These are phyloP conservation scores for Schwanniomyces sp. DNA, from an alignment of 805 yeast species.

Conservation along the genomic window DNA sequence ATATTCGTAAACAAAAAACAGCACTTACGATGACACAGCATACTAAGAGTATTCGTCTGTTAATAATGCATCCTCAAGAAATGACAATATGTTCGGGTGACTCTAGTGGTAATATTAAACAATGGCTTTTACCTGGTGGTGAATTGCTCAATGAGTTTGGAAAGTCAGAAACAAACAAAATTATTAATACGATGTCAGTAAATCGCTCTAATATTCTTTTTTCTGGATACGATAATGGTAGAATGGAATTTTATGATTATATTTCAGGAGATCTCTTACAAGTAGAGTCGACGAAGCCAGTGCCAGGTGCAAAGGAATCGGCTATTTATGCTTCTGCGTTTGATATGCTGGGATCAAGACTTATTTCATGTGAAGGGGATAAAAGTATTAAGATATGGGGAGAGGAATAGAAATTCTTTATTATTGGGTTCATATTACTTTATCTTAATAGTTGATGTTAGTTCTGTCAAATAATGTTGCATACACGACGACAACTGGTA, in stretches of 20 bases:
- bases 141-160: slow-evolving; percentile 59
- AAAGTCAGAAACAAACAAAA: slow-evolving; percentile 37
- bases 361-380: slow-evolving; percentile 89
- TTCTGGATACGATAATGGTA: slow-evolving; percentile 85
- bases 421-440: no score
- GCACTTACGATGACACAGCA: slow-evolving; percentile 79
- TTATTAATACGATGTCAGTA: slow-evolving; percentile 67
- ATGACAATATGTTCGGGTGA: slow-evolving; percentile 79
- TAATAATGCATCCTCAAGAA: slow-evolving; percentile 67
- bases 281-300: slow-evolving; percentile 47
- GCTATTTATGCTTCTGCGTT: slow-evolving; percentile 72
- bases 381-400: slow-evolving; percentile 79
- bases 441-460: not conserved
- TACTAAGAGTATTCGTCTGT: slow-evolving; percentile 72
- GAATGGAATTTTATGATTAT: slow-evolving; percentile 77
- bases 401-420: slow-evolving; percentile 7
- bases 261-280: slow-evolving; percentile 65
- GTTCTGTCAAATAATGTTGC: not conserved
- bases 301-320: slow-evolving; percentile 70
- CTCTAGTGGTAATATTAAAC: slow-evolving; percentile 68
- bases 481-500: no score
- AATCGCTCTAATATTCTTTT: slow-evolving; percentile 68
- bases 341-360: slow-evolving; percentile 76
- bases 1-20: slow-evolving; percentile 75
- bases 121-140: slow-evolving; percentile 84